Evolutionary conservation across 2,329 filamentous ascomycete species (phyloP).

Genomic region (Botrytis porri): DNA sequence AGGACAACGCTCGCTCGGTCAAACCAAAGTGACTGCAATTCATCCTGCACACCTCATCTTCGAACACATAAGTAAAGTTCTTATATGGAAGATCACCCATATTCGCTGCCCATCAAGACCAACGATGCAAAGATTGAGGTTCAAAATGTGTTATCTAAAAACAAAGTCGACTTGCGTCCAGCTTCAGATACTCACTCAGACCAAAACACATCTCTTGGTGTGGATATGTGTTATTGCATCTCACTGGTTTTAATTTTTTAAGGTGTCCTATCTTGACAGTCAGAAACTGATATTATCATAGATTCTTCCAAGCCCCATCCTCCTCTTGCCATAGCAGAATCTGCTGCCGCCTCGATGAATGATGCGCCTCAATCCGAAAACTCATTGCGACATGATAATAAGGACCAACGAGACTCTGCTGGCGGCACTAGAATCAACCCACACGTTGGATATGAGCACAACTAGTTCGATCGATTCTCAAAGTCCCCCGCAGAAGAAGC

Average conservation of each 20-base stretch:
- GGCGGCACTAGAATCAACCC: neutral
- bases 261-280: neutral
- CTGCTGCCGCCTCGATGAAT: neutral
- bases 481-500: neutral
- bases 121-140: no score
- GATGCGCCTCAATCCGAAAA: neutral
- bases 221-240: neutral
- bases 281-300: neutral
- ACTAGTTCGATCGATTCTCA: neutral
- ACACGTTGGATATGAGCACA: no score
- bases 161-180: no score
- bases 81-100: no score
- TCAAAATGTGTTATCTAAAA: no score
- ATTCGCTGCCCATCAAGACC: no score
- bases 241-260: no score
- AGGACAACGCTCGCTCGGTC: neutral
- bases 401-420: neutral
- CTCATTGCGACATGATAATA: neutral
- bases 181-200: neutral
- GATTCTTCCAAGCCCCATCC: neutral
- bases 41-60: neutral
- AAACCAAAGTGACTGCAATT: neutral
- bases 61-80: no score
- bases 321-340: accelerated
- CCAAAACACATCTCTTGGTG: no score